A percentile compares a stretch with the other conserved stretches of the same genome.
phyloP scores from a whole-genome alignment of 305 asterid species.

The Solanum hybrid region DNA sequence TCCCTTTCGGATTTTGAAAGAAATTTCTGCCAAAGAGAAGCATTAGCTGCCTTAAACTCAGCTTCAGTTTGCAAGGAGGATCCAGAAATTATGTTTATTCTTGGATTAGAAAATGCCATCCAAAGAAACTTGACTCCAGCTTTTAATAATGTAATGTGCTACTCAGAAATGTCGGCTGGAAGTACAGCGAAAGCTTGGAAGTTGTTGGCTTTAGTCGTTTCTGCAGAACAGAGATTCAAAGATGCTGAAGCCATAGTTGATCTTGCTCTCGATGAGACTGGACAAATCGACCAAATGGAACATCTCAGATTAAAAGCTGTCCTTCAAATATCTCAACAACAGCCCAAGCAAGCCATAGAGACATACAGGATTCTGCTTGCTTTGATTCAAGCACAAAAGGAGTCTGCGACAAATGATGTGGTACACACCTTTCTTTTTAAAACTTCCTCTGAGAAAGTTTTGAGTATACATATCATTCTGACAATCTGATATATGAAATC shows the following conservation, averaged over 20 bases:
- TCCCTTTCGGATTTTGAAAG: conserved; percentile 62
- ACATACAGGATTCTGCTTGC: conserved; percentile 63
- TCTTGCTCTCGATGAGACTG: conserved; percentile 73
- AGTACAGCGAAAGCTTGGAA: conserved; percentile 63
- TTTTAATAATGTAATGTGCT: conserved; percentile 43
- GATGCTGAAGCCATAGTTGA: conserved; percentile 76
- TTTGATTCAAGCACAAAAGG: conserved; percentile 48
- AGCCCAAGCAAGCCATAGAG: conserved; percentile 80
- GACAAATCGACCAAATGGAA: conserved; percentile 46
- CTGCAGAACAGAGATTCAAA: conserved; percentile 61
- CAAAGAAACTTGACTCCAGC: conserved; percentile 65
- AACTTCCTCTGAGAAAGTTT: background rate
- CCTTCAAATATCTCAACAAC: conserved; percentile 56
- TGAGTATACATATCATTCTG: background rate
- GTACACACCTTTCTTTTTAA: conserved; percentile 3
- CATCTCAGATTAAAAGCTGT: conserved; percentile 71
- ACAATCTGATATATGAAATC: background rate
- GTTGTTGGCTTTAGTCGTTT: conserved; percentile 58
- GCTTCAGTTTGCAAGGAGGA: conserved; percentile 30
- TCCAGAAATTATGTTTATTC: conserved; percentile 46
- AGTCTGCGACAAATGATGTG: conserved; percentile 15
- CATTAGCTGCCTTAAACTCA: conserved; percentile 35
- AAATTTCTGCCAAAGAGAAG: conserved; percentile 36
- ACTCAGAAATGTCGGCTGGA: conserved; percentile 44
- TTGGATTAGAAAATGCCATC: conserved; percentile 58